Conservation (phyloP, 805 yeast genomes). For the Kregervanrija pseudodelftensis region DNA sequence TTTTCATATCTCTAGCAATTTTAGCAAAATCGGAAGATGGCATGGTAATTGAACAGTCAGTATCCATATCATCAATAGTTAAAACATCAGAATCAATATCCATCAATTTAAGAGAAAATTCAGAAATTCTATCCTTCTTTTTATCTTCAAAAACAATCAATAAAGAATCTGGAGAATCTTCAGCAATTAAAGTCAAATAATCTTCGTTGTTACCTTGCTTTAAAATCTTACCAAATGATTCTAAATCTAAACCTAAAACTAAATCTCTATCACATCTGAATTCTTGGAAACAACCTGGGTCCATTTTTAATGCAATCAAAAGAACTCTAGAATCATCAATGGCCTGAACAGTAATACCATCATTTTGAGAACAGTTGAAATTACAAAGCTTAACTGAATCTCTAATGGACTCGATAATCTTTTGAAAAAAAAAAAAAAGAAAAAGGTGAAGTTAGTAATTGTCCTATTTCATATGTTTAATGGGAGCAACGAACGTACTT, state of each 20-base stretch:
- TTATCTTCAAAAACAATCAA: slow-evolving; percentile 84
- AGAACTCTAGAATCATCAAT: slow-evolving; percentile 96
- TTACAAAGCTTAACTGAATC: slow-evolving; percentile 94
- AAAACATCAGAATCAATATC: slow-evolving; percentile 93
- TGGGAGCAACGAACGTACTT: slow-evolving; percentile 32
- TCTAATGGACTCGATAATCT: slow-evolving; percentile 85
- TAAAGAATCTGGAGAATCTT: slow-evolving; percentile 64
- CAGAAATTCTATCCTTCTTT: slow-evolving; percentile 84
- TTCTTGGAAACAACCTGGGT: slow-evolving; percentile 79
- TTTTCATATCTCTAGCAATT: slow-evolving; percentile 79
- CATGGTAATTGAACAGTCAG: slow-evolving; percentile 78
- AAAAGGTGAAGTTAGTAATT: background rate
- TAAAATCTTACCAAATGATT: slow-evolving; percentile 79
- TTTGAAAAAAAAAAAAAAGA: slow-evolving; percentile 1
- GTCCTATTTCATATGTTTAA: background rate
- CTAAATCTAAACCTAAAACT: slow-evolving; percentile 86
- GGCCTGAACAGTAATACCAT: slow-evolving; percentile 92
- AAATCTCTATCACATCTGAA: slow-evolving; percentile 94
- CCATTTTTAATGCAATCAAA: slow-evolving; percentile 80
- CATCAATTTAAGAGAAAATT: slow-evolving; percentile 87
- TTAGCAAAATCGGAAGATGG: slow-evolving; percentile 86
- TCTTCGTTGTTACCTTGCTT: slow-evolving; percentile 90
- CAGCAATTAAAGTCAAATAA: slow-evolving; percentile 81
- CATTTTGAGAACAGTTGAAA: slow-evolving; percentile 87
- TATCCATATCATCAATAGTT: slow-evolving; percentile 89